phyloP scores from a whole-genome alignment of 2,329 filamentous ascomycete species.

The Pleurostoma richardsiae region DNA sequence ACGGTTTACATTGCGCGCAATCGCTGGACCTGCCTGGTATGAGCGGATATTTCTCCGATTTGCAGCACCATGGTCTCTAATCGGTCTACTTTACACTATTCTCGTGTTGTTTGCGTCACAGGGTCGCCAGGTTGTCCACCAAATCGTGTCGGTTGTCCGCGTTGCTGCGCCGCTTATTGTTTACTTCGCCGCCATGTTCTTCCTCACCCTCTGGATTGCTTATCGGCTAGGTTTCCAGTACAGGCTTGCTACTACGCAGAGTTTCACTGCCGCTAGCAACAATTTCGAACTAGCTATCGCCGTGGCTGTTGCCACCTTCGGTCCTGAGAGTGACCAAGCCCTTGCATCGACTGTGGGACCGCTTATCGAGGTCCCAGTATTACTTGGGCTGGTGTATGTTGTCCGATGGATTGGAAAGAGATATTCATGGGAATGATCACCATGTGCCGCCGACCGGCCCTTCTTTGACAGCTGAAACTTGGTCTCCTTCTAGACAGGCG shows the following conservation, averaged over 20 bases:
- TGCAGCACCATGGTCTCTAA: conserved; percentile 68
- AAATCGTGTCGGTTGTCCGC: conserved; percentile 77
- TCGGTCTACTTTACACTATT: conserved; percentile 84
- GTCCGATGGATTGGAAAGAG: conserved; percentile 54
- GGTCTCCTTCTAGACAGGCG: too few relatives aligned
- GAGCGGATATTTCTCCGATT: conserved; percentile 64
- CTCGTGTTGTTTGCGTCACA: conserved; percentile 81
- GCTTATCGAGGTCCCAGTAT: conserved; percentile 79
- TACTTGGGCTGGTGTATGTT: conserved; percentile 72
- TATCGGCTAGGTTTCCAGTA: conserved; percentile 71
- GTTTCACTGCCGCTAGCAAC: conserved; percentile 86
- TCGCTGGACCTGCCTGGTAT: conserved; percentile 58
- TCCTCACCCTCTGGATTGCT: conserved; percentile 57
- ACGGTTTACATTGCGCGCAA: conserved; percentile 52
- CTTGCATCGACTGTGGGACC: conserved; percentile 80
- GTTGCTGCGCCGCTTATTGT: conserved; percentile 77
- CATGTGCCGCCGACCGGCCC: too few relatives aligned
- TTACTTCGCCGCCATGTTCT: conserved; percentile 76
- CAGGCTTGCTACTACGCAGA: conserved; percentile 66
- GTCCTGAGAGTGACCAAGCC: conserved; percentile 72
- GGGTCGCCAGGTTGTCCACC: conserved; percentile 69
- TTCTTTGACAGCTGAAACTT: too few relatives aligned
- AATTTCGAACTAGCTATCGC: conserved; percentile 93
- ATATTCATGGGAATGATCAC: conserved; percentile 46
- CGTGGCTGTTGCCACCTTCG: conserved; percentile 78